Percentiles rank a stretch among this genome's conserved stretches.
phyloP scores from a whole-genome alignment of 1,284 basidiomycete genomes.

The Puccinia horiana region DNA sequence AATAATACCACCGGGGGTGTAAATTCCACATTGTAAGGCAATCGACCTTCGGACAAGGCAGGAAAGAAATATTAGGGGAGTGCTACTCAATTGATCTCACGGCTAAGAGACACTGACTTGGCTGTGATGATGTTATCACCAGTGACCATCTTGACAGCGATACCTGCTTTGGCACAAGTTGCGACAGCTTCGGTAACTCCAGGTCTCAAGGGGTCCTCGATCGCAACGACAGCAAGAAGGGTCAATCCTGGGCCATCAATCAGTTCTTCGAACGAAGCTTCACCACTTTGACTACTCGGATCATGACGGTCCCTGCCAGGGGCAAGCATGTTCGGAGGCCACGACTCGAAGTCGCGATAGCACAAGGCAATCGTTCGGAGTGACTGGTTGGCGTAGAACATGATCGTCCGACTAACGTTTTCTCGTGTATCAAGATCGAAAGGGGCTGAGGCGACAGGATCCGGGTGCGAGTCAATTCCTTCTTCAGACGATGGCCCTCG shows the following conservation, averaged over 20 bases:
- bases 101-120: conserved; percentile 25
- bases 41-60: conserved; percentile 45
- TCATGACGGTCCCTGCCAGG: conserved; percentile 4
- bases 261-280: conserved; percentile 51
- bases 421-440: conserved; percentile 40
- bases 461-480: not conserved
- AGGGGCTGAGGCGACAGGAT: conserved; percentile 30
- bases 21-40: conserved; percentile 51
- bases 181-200: conserved; percentile 51
- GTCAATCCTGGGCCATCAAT: conserved; percentile 46
- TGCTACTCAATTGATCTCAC: not conserved
- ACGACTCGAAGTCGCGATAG: conserved; percentile 51
- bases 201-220: conserved; percentile 51
- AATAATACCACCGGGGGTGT: conserved; percentile 50
- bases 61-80: not conserved
- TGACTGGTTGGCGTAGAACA: conserved; percentile 51
- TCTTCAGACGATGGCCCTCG: conserved; percentile 18
- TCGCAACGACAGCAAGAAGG: conserved; percentile 51
- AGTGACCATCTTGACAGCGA: conserved; percentile 52
- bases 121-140: conserved; percentile 52
- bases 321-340: conserved; percentile 49
- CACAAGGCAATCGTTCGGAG: conserved; percentile 51
- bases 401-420: conserved; percentile 46
- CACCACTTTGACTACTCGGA: not conserved
- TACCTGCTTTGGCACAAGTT: conserved; percentile 50